phyloP scores from a whole-genome alignment of 1,284 basidiomycete genomes.

The Apiotrichum gamsii region DNA sequence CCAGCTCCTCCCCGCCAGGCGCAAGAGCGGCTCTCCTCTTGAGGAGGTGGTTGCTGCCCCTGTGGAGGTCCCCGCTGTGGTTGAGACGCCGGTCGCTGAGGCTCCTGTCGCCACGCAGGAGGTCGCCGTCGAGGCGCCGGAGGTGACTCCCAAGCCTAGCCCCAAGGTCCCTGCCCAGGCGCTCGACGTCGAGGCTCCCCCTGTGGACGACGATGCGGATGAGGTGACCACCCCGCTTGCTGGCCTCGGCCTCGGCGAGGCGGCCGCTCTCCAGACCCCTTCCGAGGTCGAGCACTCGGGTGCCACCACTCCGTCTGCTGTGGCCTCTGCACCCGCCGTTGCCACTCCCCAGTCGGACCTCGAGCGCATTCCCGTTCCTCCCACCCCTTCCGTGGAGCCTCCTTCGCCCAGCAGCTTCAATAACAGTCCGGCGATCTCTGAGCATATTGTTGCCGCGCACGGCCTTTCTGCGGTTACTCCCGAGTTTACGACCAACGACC shows the following conservation, averaged over 20 bases:
- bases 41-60: neutral
- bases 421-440: neutral
- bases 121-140: neutral
- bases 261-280: no score
- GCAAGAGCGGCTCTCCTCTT: no score
- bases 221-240: neutral
- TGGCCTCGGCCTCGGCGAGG: neutral
- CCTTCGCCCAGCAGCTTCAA: neutral
- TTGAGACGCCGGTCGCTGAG: neutral
- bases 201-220: neutral
- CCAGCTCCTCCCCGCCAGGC: neutral
- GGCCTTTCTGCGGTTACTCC: slow-evolving; percentile 2
- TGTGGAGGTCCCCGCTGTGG: neutral
- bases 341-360: no score
- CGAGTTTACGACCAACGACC: neutral
- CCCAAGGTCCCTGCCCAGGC: neutral
- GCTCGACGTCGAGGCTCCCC: neutral
- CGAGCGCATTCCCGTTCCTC: neutral
- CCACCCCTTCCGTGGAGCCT: neutral
- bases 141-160: neutral
- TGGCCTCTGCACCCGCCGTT: neutral
- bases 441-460: neutral
- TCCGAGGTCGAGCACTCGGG: no score
- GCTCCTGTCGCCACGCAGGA: neutral
- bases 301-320: neutral